Conservation (phyloP, 2,329 filamentous ascomycete genomes). For the Colletotrichum caudatum region DNA sequence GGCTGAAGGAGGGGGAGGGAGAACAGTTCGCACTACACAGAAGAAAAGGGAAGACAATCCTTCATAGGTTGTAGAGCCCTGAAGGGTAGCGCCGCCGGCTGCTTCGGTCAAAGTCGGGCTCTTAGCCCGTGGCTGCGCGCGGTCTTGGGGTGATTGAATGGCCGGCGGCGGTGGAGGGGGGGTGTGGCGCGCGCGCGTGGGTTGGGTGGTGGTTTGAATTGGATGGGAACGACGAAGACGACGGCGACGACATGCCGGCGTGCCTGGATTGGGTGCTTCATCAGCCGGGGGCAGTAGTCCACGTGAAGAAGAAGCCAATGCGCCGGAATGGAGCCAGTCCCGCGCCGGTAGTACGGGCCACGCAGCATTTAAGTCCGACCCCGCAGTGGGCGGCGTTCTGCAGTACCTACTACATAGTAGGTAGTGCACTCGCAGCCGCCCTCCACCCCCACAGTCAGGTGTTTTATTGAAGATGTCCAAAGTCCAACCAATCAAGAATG, state of each 20-base stretch:
- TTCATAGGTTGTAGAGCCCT: not conserved
- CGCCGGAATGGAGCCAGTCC: conserved; percentile 4
- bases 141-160: not conserved
- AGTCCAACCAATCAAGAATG: too few species aligned
- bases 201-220: not conserved
- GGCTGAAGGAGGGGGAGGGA: not conserved
- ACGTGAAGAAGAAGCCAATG: conserved; percentile 29
- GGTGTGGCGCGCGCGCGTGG: not conserved
- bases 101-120: not conserved
- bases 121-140: conserved; percentile 2
- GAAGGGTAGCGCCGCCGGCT: not conserved
- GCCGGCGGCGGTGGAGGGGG: not conserved
- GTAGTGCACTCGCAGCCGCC: not conserved
- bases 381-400: conserved; percentile 4
- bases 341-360: conserved; percentile 1
- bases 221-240: not conserved
- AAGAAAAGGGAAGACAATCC: too few species aligned
- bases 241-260: not conserved
- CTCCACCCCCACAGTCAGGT: not conserved
- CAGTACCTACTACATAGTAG: too few species aligned
- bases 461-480: too few species aligned
- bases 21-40: not conserved
- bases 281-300: conserved; percentile 1
- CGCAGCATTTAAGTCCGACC: conserved; percentile 15
- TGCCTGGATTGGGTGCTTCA: conserved; percentile 3